Percentiles rank a stretch among this genome's conserved stretches.
Conservation (phyloP, 2,329 filamentous ascomycete species). For the Elsinoe arachidis region DNA sequence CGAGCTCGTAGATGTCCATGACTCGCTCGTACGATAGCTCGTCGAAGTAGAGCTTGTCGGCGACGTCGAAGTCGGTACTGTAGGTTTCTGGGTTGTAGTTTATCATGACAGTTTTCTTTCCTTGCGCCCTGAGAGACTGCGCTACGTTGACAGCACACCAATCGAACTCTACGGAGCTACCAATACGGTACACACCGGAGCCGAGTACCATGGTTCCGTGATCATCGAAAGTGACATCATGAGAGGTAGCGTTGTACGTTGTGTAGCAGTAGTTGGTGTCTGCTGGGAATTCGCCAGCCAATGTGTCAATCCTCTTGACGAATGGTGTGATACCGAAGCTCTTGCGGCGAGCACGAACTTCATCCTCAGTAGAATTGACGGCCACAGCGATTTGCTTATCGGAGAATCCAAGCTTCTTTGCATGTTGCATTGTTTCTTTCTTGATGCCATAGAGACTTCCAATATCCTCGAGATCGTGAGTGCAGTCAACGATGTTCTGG, state of each 20-base stretch:
- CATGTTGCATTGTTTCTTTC: conserved; percentile 78
- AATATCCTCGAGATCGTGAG: conserved; percentile 72
- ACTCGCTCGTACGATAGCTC: conserved; percentile 95
- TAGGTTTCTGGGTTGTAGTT: conserved; percentile 83
- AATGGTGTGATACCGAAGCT: conserved; percentile 85
- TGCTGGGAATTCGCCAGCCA: conserved; percentile 92
- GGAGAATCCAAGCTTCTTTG: conserved; percentile 97
- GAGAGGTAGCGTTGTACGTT: conserved; percentile 90
- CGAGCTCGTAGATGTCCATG: conserved; percentile 97
- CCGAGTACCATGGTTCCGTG: conserved; percentile 84
- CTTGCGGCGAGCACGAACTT: conserved; percentile 76
- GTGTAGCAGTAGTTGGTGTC: conserved; percentile 96
- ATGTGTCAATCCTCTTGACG: conserved; percentile 97
- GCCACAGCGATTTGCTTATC: conserved; percentile 88
- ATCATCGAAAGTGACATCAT: conserved; percentile 91
- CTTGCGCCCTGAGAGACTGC: conserved; percentile 71
- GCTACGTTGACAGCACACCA: conserved; percentile 95
- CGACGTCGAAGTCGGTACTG: conserved; percentile 76
- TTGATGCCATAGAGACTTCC: conserved; percentile 77
- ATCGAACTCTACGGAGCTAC: conserved; percentile 95
- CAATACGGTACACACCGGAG: conserved; percentile 94
- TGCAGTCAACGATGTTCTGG: conserved; percentile 90
- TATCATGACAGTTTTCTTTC: conserved; percentile 97
- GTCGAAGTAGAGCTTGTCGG: conserved; percentile 92
- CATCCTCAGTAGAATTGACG: conserved; percentile 77